Conservation (phyloP, 2,329 filamentous ascomycete species). For the Fusarium compactum region DNA sequence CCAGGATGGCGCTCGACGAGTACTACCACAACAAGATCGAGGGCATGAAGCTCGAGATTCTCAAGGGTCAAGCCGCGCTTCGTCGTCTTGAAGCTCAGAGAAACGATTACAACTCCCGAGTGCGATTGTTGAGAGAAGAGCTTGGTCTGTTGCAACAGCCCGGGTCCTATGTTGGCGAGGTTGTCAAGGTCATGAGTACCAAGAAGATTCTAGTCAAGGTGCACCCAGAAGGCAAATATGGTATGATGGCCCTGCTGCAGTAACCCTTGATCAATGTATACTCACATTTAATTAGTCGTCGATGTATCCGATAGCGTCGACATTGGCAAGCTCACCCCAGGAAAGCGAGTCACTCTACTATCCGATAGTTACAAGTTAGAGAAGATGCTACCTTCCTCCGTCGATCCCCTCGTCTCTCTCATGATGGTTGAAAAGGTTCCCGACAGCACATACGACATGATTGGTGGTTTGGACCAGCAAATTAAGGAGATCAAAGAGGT, state of each 20-base stretch:
- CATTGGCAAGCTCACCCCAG: slow-evolving; percentile 93
- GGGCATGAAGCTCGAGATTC: slow-evolving; percentile 99
- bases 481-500: slow-evolving; percentile 99
- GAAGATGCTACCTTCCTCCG: slow-evolving; percentile 97
- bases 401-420: slow-evolving; percentile 97
- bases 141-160: slow-evolving; percentile 95
- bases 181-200: slow-evolving; percentile 99
- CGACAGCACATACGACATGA: slow-evolving; percentile 99
- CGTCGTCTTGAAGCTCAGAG: slow-evolving; percentile 96
- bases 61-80: slow-evolving; percentile 96
- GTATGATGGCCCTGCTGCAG: slow-evolving; percentile 62
- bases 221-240: slow-evolving; percentile 99
- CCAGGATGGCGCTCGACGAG: slow-evolving; percentile 96
- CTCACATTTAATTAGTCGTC: slow-evolving; percentile 73
- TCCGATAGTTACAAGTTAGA: slow-evolving; percentile 99
- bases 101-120: slow-evolving; percentile 99
- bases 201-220: slow-evolving; percentile 99
- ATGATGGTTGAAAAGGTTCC: slow-evolving; percentile 99
- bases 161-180: slow-evolving; percentile 97
- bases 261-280: no score
- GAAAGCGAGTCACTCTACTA: slow-evolving; percentile 95
- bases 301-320: slow-evolving; percentile 96
- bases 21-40: slow-evolving; percentile 99
- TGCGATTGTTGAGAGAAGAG: slow-evolving; percentile 94
- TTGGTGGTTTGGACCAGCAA: slow-evolving; percentile 97